phyloP scores from a whole-genome alignment of 108 stramenopile species.

The Thalassiosira profunda region DNA sequence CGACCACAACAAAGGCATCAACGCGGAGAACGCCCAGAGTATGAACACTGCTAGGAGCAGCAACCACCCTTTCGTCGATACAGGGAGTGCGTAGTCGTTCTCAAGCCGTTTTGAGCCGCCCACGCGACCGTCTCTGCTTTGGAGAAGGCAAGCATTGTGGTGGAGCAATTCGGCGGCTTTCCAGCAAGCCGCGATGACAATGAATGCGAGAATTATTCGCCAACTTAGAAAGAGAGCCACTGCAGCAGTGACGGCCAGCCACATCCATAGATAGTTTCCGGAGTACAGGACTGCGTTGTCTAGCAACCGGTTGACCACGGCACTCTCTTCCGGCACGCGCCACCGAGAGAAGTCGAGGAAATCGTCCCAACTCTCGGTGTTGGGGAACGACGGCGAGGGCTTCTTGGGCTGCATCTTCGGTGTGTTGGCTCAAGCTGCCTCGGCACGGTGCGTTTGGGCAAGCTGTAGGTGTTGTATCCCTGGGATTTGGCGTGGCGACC shows the following conservation, averaged over 20 bases:
- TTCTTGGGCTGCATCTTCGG: too few species aligned
- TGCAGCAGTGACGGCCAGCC: conserved; percentile 4
- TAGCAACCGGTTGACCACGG: conserved; percentile 4
- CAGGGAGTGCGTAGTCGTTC: neutral
- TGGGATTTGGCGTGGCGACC: too few species aligned
- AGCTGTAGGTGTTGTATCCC: too few species aligned
- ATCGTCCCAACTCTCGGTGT: conserved; percentile 23
- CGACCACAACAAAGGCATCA: neutral
- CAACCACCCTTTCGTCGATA: too few species aligned
- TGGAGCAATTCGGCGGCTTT: neutral
- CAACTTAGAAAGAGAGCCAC: conserved; percentile 18
- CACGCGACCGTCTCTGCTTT: neutral
- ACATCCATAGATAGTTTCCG: conserved; percentile 25
- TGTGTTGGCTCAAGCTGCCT: too few species aligned
- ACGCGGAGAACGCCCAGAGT: conserved; percentile 11
- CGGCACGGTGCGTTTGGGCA: too few species aligned
- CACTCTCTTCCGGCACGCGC: conserved; percentile 11
- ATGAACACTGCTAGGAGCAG: too few species aligned
- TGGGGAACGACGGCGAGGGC: conserved; percentile 1
- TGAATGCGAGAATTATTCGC: conserved; percentile 12
- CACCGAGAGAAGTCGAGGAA: conserved; percentile 33
- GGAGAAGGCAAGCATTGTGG: neutral
- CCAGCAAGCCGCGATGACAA: neutral
- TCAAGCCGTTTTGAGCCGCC: neutral
- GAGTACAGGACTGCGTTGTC: conserved; percentile 1